Evolutionary conservation across 176 grass and related monocot genomes (phyloP).

Genomic region (Musa itinerans): DNA sequence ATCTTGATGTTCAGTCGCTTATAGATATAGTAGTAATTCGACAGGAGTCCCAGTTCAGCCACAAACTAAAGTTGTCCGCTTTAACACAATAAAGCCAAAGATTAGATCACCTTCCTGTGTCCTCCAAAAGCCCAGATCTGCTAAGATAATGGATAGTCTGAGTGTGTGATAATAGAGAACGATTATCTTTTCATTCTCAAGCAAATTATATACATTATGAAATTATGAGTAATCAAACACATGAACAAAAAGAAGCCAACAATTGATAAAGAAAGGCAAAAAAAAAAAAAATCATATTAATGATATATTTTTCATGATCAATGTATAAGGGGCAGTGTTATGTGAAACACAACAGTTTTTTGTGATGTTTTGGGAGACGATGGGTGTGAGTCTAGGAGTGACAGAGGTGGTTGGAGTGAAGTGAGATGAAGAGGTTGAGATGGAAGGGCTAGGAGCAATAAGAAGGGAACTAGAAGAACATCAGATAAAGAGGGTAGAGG

Average conservation of each 20-base stretch:
- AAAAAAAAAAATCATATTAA: too few relatives aligned
- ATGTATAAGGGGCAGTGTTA: too few relatives aligned
- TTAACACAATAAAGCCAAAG: not conserved
- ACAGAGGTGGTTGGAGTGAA: not conserved
- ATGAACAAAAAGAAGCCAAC: too few relatives aligned
- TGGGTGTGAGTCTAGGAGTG: not conserved
- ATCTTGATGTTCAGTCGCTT: not conserved
- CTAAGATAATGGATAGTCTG: not conserved
- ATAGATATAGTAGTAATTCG: not conserved
- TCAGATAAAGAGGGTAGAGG: not conserved
- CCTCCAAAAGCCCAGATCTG: slow-evolving; percentile 99
- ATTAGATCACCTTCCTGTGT: slow-evolving; percentile 78
- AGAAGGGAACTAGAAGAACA: not conserved
- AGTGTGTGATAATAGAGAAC: not conserved
- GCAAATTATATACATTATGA: too few relatives aligned
- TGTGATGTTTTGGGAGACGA: too few relatives aligned
- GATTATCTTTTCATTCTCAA: too few relatives aligned
- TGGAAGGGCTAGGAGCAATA: not conserved
- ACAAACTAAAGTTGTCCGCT: not conserved
- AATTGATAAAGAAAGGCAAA: too few relatives aligned
- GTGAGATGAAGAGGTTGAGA: not conserved
- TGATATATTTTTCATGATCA: too few relatives aligned
- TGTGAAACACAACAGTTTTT: too few relatives aligned
- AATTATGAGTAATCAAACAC: too few relatives aligned
- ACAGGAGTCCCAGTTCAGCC: not conserved